A percentile compares a stretch with the other conserved stretches of the same genome.
These are phyloP conservation scores for Polyporus tsugae DNA, from an alignment of 1,284 basidiomycete species.

Conservation along the genomic window DNA sequence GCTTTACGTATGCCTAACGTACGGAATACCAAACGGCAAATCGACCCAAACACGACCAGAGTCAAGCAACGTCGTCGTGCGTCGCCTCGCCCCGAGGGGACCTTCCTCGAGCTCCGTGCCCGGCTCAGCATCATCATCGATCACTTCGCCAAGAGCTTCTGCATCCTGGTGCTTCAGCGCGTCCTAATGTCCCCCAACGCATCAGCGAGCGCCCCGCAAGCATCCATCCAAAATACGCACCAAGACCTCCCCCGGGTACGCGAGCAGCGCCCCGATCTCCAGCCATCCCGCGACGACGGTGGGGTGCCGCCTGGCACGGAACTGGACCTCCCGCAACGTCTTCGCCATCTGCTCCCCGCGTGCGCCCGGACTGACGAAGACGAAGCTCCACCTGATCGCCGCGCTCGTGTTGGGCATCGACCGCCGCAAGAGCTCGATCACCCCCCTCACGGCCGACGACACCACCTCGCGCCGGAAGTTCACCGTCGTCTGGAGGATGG, in stretches of 20 bases:
- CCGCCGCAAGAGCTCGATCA: not conserved
- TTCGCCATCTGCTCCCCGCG: not conserved
- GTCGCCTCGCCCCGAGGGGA: not conserved
- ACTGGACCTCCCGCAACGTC: not conserved
- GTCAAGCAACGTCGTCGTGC: not conserved
- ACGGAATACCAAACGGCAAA: not conserved
- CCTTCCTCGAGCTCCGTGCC: not conserved
- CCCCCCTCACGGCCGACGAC: not conserved
- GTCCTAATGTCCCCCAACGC: not conserved
- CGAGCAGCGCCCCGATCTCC: not conserved
- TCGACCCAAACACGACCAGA: not conserved
- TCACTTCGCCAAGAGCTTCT: not conserved
- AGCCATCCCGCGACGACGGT: not conserved
- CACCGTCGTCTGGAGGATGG: not conserved
- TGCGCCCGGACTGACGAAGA: not conserved
- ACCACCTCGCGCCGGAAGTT: not conserved
- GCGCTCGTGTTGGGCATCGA: not conserved
- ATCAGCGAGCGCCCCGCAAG: not conserved
- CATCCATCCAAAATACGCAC: not conserved
- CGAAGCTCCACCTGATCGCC: not conserved
- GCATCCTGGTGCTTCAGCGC: not conserved
- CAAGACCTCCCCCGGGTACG: not conserved
- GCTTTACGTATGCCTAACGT: not conserved
- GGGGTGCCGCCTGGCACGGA: not conserved
- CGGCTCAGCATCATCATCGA: not conserved